Base-by-base conservation (phyloP, 2,329 filamentous ascomycete genomes). In the Annulohypoxylon truncatum region DNA sequence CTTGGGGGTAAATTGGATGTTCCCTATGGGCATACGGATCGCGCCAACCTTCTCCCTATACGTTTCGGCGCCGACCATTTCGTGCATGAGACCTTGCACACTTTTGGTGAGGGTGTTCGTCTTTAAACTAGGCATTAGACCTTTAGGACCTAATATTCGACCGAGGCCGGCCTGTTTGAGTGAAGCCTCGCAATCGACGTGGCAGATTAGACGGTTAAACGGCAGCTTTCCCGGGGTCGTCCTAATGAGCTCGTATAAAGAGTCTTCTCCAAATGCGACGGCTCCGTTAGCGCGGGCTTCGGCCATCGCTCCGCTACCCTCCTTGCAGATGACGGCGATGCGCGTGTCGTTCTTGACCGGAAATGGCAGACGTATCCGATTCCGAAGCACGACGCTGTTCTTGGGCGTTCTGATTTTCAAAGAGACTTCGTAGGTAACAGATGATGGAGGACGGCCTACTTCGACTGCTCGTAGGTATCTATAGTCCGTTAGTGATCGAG, bases 381-480 rank as follows among this genome's bases (percentile, higher is more conserved):
- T 96, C 69, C 94, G 92, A 71, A 99, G 85, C 7, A 96, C 89
- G 15, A 94, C 91, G 0, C 94, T 94, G 79, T 94, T 94, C 78
- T 94, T 95, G 72, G 89, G 85, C 1, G 95, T 94, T 75, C 90
- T 90, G 68, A 99, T 82, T 75, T 91, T 94, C 73, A 99, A 82
- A 74, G 92, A 87, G 53, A 98, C 75, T 78, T 98, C 96, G 83
- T 99, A 99, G 79, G 97, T 98, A 72, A 89, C 84, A 9, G 84
- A 83, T 2, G 86, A 84, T 2, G 92, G 91, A 51, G 90, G 87
- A 56, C 88, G 88, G 75, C 96, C 95, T 73, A 97, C 94, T 86
- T 99, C 96, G 75, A 91, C 90, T 50, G 96, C 95, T 75, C 93
- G 92, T 71, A 99, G 88, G 78, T 97, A 96, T 77, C 94, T 97